Percentiles rank a stretch among this genome's conserved stretches.
Evolutionary conservation across 2,329 filamentous ascomycete species (phyloP).

Genomic region (Stromatinia cepivora): DNA sequence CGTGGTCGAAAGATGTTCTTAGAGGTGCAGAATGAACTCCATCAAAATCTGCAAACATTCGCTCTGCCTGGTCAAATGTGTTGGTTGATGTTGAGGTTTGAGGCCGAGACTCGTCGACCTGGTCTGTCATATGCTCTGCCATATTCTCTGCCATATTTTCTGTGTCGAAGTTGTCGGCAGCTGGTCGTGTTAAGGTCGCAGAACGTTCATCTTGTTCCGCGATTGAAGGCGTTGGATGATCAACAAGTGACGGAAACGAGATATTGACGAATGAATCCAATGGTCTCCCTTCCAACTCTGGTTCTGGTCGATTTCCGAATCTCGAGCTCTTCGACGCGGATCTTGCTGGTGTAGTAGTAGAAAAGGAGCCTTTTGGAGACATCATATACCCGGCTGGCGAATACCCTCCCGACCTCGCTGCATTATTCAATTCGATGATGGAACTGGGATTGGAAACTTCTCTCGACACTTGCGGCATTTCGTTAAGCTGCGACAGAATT

Average conservation of each 20-base stretch:
- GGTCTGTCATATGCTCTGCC: conserved; percentile 20
- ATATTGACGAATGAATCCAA: conserved; percentile 40
- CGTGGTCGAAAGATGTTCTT: conserved; percentile 25
- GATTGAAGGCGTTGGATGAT: conserved; percentile 32
- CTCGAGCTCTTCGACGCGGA: conserved; percentile 56
- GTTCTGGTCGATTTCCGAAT: conserved; percentile 40
- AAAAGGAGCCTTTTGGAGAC: conserved; percentile 63
- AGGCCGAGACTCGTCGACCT: conserved; percentile 29
- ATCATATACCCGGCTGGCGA: conserved; percentile 68
- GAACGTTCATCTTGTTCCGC: conserved; percentile 37
- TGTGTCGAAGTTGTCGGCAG: conserved; percentile 29
- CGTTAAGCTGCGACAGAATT: conserved; percentile 49
- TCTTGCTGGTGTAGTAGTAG: conserved; percentile 48
- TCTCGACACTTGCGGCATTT: conserved; percentile 39
- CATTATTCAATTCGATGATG: conserved; percentile 68
- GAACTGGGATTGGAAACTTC: conserved; percentile 55
- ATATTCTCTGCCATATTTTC: conserved; percentile 24
- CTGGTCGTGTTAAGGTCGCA: conserved; percentile 33
- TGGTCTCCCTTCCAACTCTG: conserved; percentile 40
- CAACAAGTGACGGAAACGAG: conserved; percentile 30
- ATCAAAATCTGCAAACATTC: conserved; percentile 78
- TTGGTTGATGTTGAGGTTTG: conserved; percentile 36
- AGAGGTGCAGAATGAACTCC: conserved; percentile 63
- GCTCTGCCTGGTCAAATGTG: conserved; percentile 64
- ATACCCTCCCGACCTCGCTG: conserved; percentile 68